Evolutionary conservation across 805 yeast genomes (phyloP).

Genomic region (Jamesozyma lodderae): DNA sequence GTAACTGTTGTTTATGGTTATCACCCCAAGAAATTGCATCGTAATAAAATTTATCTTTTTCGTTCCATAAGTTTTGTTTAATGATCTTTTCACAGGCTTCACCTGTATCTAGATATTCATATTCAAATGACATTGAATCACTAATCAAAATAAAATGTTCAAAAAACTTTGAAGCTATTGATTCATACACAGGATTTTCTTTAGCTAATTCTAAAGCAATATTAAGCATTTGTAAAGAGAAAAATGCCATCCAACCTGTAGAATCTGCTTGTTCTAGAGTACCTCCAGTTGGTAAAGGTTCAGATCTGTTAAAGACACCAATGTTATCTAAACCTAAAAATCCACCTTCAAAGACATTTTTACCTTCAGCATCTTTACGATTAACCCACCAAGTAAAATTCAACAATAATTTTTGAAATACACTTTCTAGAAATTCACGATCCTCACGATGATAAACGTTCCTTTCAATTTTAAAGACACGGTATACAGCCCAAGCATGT

Average conservation of each 20-base stretch:
- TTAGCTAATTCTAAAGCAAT: constrained; percentile 87
- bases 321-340: constrained; percentile 88
- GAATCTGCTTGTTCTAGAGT: constrained; percentile 88
- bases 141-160: constrained; percentile 88
- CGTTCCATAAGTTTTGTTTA: constrained; percentile 78
- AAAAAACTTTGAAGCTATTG: constrained; percentile 87
- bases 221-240: constrained; percentile 80
- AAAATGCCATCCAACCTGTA: constrained; percentile 97
- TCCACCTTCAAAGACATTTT: constrained; percentile 90
- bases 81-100: constrained; percentile 34
- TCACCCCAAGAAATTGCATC: constrained; percentile 83
- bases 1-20: constrained; percentile 57
- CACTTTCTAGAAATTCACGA: constrained; percentile 73
- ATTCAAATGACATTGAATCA: constrained; percentile 79
- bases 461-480: constrained; percentile 81
- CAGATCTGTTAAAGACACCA: constrained; percentile 87
- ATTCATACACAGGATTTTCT: constrained; percentile 78
- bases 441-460: constrained; percentile 80
- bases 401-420: constrained; percentile 78
- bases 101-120: constrained; percentile 28
- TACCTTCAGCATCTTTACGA: constrained; percentile 78
- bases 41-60: constrained; percentile 77
- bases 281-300: constrained; percentile 90
- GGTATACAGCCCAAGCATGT: constrained; percentile 90
- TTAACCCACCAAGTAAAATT: constrained; percentile 98